A percentile compares a stretch with the other conserved stretches of the same genome.
These are phyloP conservation scores for Phytophthora vignae DNA, from an alignment of 352 stramenopile species.

Conservation along the genomic window DNA sequence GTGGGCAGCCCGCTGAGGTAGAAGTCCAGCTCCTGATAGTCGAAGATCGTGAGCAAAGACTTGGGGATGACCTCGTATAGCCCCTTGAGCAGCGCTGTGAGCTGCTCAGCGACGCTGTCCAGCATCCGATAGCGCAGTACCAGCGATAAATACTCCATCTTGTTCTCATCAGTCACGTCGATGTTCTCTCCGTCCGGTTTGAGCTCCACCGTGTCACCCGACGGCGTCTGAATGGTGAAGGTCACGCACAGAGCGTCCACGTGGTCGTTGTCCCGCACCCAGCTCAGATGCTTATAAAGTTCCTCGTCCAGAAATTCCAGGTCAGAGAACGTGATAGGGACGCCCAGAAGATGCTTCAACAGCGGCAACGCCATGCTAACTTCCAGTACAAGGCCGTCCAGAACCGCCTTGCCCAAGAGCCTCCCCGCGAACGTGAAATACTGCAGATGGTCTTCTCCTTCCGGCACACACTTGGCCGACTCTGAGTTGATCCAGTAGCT, in stretches of 20 bases:
- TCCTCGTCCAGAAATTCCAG: conserved; percentile 88
- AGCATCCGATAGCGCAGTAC: conserved; percentile 95
- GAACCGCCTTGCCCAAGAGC: conserved; percentile 97
- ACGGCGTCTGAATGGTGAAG: conserved; percentile 70
- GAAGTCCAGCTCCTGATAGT: conserved; percentile 97
- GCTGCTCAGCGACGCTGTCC: conserved; percentile 90
- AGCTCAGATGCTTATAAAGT: conserved; percentile 74
- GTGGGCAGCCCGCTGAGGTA: conserved; percentile 89
- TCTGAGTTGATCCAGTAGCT: conserved; percentile 88
- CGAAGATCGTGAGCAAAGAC: conserved; percentile 90
- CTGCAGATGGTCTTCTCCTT: conserved; percentile 73
- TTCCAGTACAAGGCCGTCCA: conserved; percentile 97
- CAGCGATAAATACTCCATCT: conserved; percentile 94
- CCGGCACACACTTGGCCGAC: conserved; percentile 48
- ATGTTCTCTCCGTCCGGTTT: conserved; percentile 91
- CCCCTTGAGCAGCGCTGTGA: conserved; percentile 91
- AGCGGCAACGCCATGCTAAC: conserved; percentile 94
- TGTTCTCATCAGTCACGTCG: conserved; percentile 95
- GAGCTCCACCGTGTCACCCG: conserved; percentile 87
- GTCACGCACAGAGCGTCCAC: conserved; percentile 79
- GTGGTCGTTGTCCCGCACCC: conserved; percentile 77
- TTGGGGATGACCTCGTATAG: conserved; percentile 94
- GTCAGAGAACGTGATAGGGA: conserved; percentile 89
- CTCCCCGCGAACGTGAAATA: conserved; percentile 97
- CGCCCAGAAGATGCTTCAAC: conserved; percentile 83